Base-by-base conservation (phyloP, 208 protist species). In the Novymonas esmeraldas region DNA sequence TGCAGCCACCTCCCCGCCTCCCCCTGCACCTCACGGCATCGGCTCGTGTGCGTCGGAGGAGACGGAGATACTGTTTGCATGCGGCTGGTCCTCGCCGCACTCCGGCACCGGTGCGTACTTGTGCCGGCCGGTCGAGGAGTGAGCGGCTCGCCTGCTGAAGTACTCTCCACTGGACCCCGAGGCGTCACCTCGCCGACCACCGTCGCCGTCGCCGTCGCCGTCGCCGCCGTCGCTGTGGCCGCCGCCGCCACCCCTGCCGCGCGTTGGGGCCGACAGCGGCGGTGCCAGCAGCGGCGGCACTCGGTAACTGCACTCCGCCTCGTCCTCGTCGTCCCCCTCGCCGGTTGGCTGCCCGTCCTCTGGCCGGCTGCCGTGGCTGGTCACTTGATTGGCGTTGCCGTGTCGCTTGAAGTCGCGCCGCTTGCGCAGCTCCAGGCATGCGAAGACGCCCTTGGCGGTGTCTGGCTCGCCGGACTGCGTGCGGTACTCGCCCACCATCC, bases 371-470 rank as follows among this genome's bases (percentile, higher is more conserved):
- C 36, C 36, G 36, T n/a, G 28, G 49, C 29, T 38, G 6, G 11
- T 51, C 44, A 24, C 10, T 0, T 56, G 2, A 16, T 39, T 2
- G 11, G 22, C 52, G 62, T 73, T 81, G 42, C 60, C 52, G 64
- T 76, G 71, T 52, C 84, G 84, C 63, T 90, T 89, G 65, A 95
- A 95, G 70, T 93, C 75, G 11, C 90, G 73, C 22, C 90, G 86
- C 62, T 81, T 89, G 39, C 57, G 73, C 34, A 92, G 70, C 16
- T 69, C 73, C 1, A 87, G 36, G 49, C 85, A 86, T 6, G 70
- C 29, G 44, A 64, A 79, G 20, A 39, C 60, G 1, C 76, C 73
- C 16, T 33, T 45, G 11, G 18, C 63, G 1, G n/a, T 2, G 24
- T 41, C 51, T 34, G 48, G 50, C 36, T 64, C 39, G 10, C 33